A percentile compares a stretch with the other conserved stretches of the same genome.
Evolutionary conservation across 2,329 filamentous ascomycete genomes (phyloP).

Genomic region (Epichloe baconii): DNA sequence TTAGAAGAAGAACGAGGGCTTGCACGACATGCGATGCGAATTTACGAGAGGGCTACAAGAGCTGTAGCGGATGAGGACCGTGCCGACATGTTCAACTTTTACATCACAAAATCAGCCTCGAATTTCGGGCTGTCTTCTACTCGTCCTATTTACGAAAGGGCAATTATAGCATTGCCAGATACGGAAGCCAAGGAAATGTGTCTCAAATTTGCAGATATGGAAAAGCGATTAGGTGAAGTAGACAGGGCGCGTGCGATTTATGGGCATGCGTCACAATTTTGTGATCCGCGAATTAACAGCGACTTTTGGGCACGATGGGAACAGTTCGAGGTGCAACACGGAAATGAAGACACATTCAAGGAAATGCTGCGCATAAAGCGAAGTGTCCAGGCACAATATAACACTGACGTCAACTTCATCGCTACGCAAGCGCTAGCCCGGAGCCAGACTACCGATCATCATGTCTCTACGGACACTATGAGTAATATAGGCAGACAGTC

Average conservation of each 20-base stretch:
- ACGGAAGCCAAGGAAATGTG: constrained; percentile 94
- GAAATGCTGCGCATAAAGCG: constrained; percentile 98
- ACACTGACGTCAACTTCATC: constrained; percentile 98
- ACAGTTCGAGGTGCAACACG: constrained; percentile 90
- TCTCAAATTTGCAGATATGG: constrained; percentile 96
- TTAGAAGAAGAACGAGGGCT: constrained; percentile 91
- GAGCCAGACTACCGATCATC: constrained; percentile 48
- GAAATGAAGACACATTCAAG: constrained; percentile 98
- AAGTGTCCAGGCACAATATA: constrained; percentile 94
- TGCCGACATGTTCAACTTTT: constrained; percentile 97
- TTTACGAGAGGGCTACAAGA: constrained; percentile 92
- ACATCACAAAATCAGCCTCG: constrained; percentile 95
- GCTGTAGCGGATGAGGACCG: constrained; percentile 91
- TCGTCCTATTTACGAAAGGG: constrained; percentile 87
- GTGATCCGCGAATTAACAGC: constrained; percentile 80
- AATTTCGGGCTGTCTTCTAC: constrained; percentile 97
- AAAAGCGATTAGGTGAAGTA: constrained; percentile 80
- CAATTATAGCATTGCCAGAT: constrained; percentile 87
- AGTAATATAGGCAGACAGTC: constrained; percentile 76
- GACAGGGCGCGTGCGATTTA: constrained; percentile 93
- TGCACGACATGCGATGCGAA: constrained; percentile 93
- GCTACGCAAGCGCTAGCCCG: constrained; percentile 86
- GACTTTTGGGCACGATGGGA: constrained; percentile 97
- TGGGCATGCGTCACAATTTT: constrained; percentile 92
- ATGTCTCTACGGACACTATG: constrained; percentile 64